Base-by-base conservation (phyloP, 1,284 basidiomycete genomes). In the Anthracocystis walkeri region DNA sequence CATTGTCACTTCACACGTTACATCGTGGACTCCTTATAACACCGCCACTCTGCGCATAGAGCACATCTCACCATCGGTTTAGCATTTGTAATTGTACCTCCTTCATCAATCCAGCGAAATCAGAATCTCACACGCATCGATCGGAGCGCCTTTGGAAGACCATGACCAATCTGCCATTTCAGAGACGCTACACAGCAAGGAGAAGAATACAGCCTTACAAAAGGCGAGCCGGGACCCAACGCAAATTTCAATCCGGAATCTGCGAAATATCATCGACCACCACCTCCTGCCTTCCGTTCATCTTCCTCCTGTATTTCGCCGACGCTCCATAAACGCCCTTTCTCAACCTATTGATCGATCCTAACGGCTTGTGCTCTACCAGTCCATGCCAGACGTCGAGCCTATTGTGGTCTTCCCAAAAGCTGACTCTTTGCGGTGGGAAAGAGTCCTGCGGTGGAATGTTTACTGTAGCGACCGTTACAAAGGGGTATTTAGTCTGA, bases 321-420 rank as follows among this genome's bases (percentile, higher is more conserved):
- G 64, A 72, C 2, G 76, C 68, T 42, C 64, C 62, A 57, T 78
- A 76, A 4, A 82, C 80, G 5, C 69, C 78, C 29, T 78, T 75
- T 8, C 78, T 56, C 49, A 82, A 52, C 6, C 80, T 40, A 31
- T 82, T 82, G 54, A 81, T 78, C 20, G 71, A 73, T 10, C 80
- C 80, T 2, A 82, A 56, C 10, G 80, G 80, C 44, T 75, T 63
- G 40, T 78, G 79, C 12, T 67, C 66, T 11, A 62, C 62, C 14
- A 80, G 35, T 12, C 80, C 80, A 38, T 82, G 70, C 80, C 80
- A 82, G 27, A 69, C 69, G 46, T 82, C 72, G 29, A 81, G 56
- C n/a, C 69, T 14, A 18, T 82, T 78, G 49, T 80, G 58, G 35
- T 81, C 65, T 23, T 79, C 69, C 80, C 80, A 81, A 58, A 81